Base-by-base conservation (phyloP, 2,329 filamentous ascomycete genomes). In the Orbilia javanica region DNA sequence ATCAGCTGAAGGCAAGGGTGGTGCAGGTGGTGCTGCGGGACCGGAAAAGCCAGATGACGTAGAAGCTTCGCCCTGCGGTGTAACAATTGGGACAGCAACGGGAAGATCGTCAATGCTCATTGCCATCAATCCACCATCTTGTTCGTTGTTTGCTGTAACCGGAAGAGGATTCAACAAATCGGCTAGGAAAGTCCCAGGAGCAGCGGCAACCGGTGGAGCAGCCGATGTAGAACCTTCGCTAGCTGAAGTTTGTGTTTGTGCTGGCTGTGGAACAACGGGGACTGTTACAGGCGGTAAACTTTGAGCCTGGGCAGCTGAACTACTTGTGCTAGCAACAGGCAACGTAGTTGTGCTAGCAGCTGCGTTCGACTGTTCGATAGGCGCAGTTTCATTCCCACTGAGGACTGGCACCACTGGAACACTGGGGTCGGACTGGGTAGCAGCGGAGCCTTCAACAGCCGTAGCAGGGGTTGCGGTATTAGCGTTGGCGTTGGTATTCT, bases 71-170 rank as follows among this genome's bases (percentile, higher is more conserved):
- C 46, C 53, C 29, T 76, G 71, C 39, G 70, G 55, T 27, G 64
- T 76, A 36, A 66, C 48, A 34, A 72, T 55, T 18, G 79, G 73
- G 67, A 78, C 76, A 18, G 79, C 62, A 13, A 76, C 55, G 39
- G 77, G 71, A 60, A 85, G 82, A 74, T 85, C 84, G 69, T 84
- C 85, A 46, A 86, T 82, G 18, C 83, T 86, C 83, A 85, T 84
- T 25, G 85, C 82, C 70, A 86, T 81, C 60, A 83, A 80, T 25
- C 84, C 84, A 36, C 83, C 82, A n/a, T 83, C 82, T 20, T 81
- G 80, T 31, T 70, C 69, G 29, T 66, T 55, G 71, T 46, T 42
- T 18, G 6, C 82, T 11, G 18, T 82, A 7, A 82, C 81, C 63
- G 82, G 81, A 27, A 82, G 80, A 46, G 73, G 60, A 48, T 78